phyloP scores from a whole-genome alignment of 192 early-diverging fungal species.

The Umbelopsis vinacea region DNA sequence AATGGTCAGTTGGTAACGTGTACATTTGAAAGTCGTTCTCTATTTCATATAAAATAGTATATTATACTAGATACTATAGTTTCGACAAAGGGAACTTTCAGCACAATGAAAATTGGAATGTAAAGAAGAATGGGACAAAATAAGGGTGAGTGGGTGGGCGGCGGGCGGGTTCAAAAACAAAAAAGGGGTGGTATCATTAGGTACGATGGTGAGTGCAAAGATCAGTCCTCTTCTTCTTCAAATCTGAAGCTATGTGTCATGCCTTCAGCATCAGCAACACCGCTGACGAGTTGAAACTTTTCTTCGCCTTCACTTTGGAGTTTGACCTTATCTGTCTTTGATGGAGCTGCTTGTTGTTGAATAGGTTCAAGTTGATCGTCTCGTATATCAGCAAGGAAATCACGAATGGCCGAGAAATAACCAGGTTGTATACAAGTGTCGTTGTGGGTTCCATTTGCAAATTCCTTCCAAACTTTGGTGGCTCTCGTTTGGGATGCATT shows the following conservation, averaged over 20 bases:
- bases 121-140: not conserved
- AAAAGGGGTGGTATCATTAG: constrained; percentile 12
- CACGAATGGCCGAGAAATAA: constrained; percentile 77
- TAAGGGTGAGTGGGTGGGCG: too few relatives aligned
- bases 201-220: too few relatives aligned
- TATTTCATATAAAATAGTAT: too few relatives aligned
- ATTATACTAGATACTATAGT: too few relatives aligned
- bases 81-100: too few relatives aligned
- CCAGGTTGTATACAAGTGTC: constrained; percentile 84
- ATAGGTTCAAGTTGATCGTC: not conserved
- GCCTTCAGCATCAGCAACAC: constrained; percentile 27
- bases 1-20: too few relatives aligned
- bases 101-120: not conserved
- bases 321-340: not conserved
- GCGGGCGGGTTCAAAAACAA: not conserved
- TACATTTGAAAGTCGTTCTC: too few relatives aligned
- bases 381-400: constrained; percentile 48
- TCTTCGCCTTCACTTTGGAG: not conserved
- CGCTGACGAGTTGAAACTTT: constrained; percentile 29
- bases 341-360: not conserved
- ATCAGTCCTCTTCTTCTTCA: constrained; percentile 26
- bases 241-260: constrained; percentile 27
- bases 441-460: constrained; percentile 85
- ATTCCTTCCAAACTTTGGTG: constrained; percentile 58
- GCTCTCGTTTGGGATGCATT: constrained; percentile 57